Evolutionary conservation across 768 basidiomycete genomes (phyloP), one percentile per base, ranked within the genome.

Genomic region (Lentinula aciculospora): DNA sequence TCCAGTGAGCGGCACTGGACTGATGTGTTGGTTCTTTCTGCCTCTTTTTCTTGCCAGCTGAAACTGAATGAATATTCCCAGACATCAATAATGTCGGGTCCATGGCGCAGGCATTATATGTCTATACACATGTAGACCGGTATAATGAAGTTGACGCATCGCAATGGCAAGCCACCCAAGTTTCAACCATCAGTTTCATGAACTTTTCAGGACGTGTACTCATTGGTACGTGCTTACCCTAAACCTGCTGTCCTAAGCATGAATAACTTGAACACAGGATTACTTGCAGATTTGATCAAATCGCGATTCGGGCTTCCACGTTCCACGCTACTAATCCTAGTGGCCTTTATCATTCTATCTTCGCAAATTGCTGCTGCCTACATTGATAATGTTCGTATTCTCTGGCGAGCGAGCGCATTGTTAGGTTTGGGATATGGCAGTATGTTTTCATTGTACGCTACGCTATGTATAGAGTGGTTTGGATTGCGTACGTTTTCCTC

Each of bases 81-180:
- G 87, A 85, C 65, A 93, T 94, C 70, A 93, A 92, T 68, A 93
- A 94, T 61, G 89, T 87, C n/a, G 89, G 92, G 15, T 81, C 85
- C 1, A 86, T 91, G 59, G 78, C 91, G 0, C 83, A 89, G 64
- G 86, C 77, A 15, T 73, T 89, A 28, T 87, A 83, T 61, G 80
- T 84, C 2, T 75, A 85, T 56, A 80, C 79, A 6, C 78, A 85
- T 46, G 70, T 28, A 34, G 29, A 80, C 0, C 65, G 75, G 2
- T 93, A 89, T 65, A 84, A 92, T 63, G 81, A 83, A n/a, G 66
- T 79, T 0, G 80, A 81, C 60, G 85, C 89, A 0, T 77, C 85
- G 1, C 78, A 81, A 54, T 88, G 85, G 82, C 94, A 97, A 73
- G 84, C 90, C 0, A 75, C 82, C 3, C 93, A 97, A 65, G 94